These are phyloP conservation scores for Fusarium nanum DNA, from an alignment of 2,329 filamentous ascomycete genomes.

Conservation along the genomic window DNA sequence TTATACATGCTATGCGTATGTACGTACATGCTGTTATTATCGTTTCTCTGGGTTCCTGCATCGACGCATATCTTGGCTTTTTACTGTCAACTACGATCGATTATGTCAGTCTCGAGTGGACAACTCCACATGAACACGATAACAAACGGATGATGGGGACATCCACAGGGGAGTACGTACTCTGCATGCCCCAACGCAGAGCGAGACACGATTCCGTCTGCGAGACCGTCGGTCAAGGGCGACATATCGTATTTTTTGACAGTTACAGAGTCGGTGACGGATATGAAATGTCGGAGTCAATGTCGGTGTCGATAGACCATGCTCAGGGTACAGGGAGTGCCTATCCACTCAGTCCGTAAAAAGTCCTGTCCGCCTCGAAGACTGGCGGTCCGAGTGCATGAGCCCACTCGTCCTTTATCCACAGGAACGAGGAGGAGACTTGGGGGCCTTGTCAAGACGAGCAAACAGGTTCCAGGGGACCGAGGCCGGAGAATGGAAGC, in stretches of 20 bases:
- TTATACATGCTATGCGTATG: too few relatives aligned
- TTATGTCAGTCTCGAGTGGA: slow-evolving; percentile 32
- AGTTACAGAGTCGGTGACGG: slow-evolving; percentile 44
- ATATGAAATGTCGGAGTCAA: slow-evolving; percentile 41
- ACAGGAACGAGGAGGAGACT: slow-evolving; percentile 25
- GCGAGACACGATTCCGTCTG: slow-evolving; percentile 34
- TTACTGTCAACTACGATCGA: slow-evolving; percentile 16
- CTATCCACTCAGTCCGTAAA: slow-evolving; percentile 40
- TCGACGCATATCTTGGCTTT: slow-evolving; percentile 37
- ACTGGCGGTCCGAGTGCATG: slow-evolving; percentile 35
- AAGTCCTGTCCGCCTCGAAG: slow-evolving; percentile 38
- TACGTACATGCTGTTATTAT: neutral
- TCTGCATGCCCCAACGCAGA: slow-evolving; percentile 39
- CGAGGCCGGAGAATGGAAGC: slow-evolving; percentile 23
- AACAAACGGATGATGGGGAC: slow-evolving; percentile 23
- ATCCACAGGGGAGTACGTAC: slow-evolving; percentile 20
- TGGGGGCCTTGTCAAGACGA: slow-evolving; percentile 29
- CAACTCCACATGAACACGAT: slow-evolving; percentile 11
- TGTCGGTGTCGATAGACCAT: slow-evolving; percentile 44
- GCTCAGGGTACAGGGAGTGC: slow-evolving; percentile 32
- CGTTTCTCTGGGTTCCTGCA: slow-evolving; percentile 35
- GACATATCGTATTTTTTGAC: slow-evolving; percentile 31
- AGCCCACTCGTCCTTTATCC: slow-evolving; percentile 29
- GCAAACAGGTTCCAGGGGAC: slow-evolving; percentile 21
- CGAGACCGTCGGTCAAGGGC: slow-evolving; percentile 43